phyloP scores from a whole-genome alignment of 805 yeast genomes.

The Lachancea sp. region DNA sequence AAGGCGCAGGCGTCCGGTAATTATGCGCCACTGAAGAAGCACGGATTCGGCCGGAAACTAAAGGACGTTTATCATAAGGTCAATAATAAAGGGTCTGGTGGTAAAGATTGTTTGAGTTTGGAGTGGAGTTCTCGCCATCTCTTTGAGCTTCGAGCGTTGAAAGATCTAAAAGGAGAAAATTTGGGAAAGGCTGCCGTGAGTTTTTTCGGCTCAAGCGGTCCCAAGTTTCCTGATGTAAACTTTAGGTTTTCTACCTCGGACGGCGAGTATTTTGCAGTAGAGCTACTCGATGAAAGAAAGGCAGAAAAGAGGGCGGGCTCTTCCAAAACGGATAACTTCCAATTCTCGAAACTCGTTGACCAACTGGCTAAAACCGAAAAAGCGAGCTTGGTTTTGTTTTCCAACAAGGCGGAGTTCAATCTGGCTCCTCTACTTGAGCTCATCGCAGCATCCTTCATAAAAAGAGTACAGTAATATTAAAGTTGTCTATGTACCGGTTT shows the following conservation, averaged over 20 bases:
- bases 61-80: constrained; percentile 36
- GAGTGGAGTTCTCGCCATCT: constrained; percentile 71
- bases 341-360: constrained; percentile 65
- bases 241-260: constrained; percentile 70
- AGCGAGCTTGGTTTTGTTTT: constrained; percentile 49
- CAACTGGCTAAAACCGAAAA: constrained; percentile 65
- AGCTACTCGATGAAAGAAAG: constrained; percentile 39
- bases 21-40: constrained; percentile 25
- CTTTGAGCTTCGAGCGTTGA: constrained; percentile 62
- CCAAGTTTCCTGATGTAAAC: constrained; percentile 58
- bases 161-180: constrained; percentile 51
- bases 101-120: constrained; percentile 48
- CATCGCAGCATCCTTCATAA: constrained; percentile 59
- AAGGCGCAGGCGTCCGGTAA: constrained; percentile 39
- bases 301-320: constrained; percentile 17
- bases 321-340: constrained; percentile 42
- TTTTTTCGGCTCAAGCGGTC: constrained; percentile 36
- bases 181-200: constrained; percentile 34
- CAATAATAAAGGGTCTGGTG: constrained; percentile 25
- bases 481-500: not conserved
- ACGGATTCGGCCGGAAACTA: constrained; percentile 34
- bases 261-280: constrained; percentile 62
- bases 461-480: not conserved
- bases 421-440: constrained; percentile 62
- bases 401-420: constrained; percentile 61